Evolutionary conservation across 768 basidiomycete species (phyloP).

Genomic region (Calocybe cyanea): DNA sequence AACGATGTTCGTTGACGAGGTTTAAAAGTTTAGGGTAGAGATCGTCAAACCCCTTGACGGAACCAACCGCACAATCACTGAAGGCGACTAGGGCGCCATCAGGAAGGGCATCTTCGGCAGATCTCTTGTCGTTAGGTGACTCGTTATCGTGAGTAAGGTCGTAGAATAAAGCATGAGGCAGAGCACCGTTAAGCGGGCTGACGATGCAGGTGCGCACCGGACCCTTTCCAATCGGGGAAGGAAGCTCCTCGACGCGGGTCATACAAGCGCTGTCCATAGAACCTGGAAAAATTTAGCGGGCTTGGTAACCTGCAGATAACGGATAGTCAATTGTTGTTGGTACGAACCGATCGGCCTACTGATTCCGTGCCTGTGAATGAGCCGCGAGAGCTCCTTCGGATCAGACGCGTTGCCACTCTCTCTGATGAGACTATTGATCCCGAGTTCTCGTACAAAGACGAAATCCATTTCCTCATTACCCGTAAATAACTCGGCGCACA

Average conservation of each 20-base stretch:
- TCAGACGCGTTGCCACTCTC: slow-evolving; percentile 93
- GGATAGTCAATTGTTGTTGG: no score
- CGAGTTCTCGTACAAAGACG: slow-evolving; percentile 85
- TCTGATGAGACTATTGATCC: slow-evolving; percentile 89
- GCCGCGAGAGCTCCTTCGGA: slow-evolving; percentile 84
- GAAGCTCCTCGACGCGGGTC: slow-evolving; percentile 69
- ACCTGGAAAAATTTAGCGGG: no score
- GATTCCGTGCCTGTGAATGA: slow-evolving; percentile 87
- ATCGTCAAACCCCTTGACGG: slow-evolving; percentile 97
- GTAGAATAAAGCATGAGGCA: slow-evolving; percentile 91
- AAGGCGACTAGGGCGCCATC: slow-evolving; percentile 93
- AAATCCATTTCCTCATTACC: slow-evolving; percentile 93
- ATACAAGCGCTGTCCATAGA: slow-evolving; percentile 93
- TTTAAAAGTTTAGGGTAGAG: slow-evolving; percentile 93
- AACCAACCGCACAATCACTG: slow-evolving; percentile 83
- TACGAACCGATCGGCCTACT: slow-evolving; percentile 85
- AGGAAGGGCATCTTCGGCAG: slow-evolving; percentile 92
- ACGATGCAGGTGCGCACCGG: slow-evolving; percentile 70
- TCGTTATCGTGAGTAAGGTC: slow-evolving; percentile 99
- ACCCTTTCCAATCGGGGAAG: slow-evolving; percentile 81
- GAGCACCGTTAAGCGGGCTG: slow-evolving; percentile 77
- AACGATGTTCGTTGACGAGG: slow-evolving; percentile 78
- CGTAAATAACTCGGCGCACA: slow-evolving; percentile 96
- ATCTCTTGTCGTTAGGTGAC: slow-evolving; percentile 82
- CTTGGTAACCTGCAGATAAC: no score